Evolutionary conservation across 164 flowering plant genomes (phyloP).

Genomic region (Annona squamosa): DNA sequence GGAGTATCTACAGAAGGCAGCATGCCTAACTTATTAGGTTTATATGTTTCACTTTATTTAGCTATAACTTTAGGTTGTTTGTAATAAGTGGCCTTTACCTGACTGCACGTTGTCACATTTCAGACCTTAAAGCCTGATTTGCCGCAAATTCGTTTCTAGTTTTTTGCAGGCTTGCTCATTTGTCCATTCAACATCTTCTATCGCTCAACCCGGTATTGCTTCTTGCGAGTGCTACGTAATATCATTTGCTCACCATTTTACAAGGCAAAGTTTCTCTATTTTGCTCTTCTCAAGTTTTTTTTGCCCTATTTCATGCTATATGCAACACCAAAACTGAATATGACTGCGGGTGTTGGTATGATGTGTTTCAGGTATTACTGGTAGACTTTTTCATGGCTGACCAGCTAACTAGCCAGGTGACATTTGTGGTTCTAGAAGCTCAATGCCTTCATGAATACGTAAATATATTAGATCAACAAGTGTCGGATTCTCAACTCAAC

Average conservation of each 20-base stretch:
- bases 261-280: constrained; percentile 40
- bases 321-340: neutral
- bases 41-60: neutral
- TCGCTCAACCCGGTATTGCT: constrained; percentile 76
- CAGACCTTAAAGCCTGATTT: neutral
- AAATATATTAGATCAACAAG: neutral
- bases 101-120: neutral
- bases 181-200: constrained; percentile 84
- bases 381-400: constrained; percentile 99
- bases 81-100: neutral
- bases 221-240: constrained; percentile 73
- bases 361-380: constrained; percentile 64
- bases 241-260: constrained; percentile 88
- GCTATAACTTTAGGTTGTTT: neutral
- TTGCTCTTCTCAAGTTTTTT: neutral
- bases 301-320: neutral
- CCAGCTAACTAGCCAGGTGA: constrained; percentile 98
- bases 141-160: constrained; percentile 26
- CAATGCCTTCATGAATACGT: neutral
- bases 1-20: neutral
- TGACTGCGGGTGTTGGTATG: neutral
- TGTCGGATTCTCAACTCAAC: neutral
- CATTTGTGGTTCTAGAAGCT: neutral
- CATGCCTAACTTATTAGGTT: neutral
- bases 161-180: constrained; percentile 47